Percentiles rank a stretch among this genome's conserved stretches.
Conservation (phyloP, 2,329 filamentous ascomycete genomes). For the Westerdykella aurantiaca region DNA sequence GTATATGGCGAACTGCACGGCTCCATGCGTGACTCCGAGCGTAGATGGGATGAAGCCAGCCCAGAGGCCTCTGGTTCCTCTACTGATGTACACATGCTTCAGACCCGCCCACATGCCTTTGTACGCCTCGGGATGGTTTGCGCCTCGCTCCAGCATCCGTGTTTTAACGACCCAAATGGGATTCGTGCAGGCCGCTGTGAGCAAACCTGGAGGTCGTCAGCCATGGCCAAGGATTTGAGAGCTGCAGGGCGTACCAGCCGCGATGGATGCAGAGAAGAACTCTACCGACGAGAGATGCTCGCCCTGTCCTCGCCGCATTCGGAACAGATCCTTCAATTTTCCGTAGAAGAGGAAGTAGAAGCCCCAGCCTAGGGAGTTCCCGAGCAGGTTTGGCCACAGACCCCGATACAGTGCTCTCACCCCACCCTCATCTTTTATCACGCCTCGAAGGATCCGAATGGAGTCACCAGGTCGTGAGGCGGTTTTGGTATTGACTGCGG, state of each 20-base stretch:
- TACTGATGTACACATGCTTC: conserved; percentile 58
- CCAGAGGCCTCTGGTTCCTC: conserved; percentile 79
- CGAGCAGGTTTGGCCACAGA: conserved; percentile 80
- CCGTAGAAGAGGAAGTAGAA: conserved; percentile 80
- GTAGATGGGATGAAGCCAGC: conserved; percentile 77
- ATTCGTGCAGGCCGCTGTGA: conserved; percentile 81
- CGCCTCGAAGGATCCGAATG: conserved; percentile 47
- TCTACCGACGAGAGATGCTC: conserved; percentile 56
- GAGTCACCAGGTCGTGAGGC: conserved; percentile 49
- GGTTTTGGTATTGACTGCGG: conserved; percentile 29
- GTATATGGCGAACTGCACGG: conserved; percentile 94
- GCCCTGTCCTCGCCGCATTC: conserved; percentile 35
- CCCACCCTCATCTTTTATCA: conserved; percentile 51
- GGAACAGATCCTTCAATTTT: conserved; percentile 53
- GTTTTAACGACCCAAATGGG: conserved; percentile 98
- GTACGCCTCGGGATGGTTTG: conserved; percentile 70
- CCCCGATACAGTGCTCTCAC: conserved; percentile 77
- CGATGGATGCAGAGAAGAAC: conserved; percentile 72
- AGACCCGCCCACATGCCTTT: conserved; percentile 68
- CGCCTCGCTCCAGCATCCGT: conserved; percentile 85
- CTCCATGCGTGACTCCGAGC: conserved; percentile 83
- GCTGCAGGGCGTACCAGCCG: conserved; percentile 42
- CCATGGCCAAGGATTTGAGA: background rate
- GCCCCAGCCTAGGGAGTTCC: conserved; percentile 85
- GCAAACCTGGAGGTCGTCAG: conserved; percentile 50